A percentile compares a stretch with the other conserved stretches of the same genome.
Evolutionary conservation across 2,329 filamentous ascomycete species (phyloP).

Genomic region (Claviceps digitariae): DNA sequence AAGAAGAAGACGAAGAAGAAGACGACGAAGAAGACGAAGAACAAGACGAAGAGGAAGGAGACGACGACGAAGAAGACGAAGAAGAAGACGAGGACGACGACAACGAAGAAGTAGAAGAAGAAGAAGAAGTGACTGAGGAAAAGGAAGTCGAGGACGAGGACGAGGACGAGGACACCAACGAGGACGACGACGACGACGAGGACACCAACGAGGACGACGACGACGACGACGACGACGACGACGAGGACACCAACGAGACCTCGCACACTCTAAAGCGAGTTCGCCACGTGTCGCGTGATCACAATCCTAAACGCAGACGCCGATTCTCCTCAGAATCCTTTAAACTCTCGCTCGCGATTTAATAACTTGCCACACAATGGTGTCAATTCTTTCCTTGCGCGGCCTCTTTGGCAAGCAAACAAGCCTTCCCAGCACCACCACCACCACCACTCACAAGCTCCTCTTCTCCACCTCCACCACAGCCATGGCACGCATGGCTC

Average conservation of each 20-base stretch:
- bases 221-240: not conserved
- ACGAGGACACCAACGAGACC: not conserved
- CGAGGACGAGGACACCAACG: not conserved
- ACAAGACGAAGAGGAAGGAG: not conserved
- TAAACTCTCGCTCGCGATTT: not conserved
- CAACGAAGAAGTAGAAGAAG: not conserved
- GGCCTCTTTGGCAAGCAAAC: slow-evolving; percentile 16
- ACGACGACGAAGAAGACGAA: not conserved
- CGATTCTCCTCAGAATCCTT: not conserved
- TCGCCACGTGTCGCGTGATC: not conserved
- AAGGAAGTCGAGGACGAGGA: not conserved
- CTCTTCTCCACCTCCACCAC: slow-evolving; percentile 20
- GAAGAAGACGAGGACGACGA: not conserved
- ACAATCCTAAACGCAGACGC: not conserved
- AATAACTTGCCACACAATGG: slow-evolving; percentile 9
- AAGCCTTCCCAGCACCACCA: slow-evolving; percentile 3
- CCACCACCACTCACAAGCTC: slow-evolving; percentile 10
- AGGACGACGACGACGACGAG: not conserved
- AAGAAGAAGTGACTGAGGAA: not conserved
- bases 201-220: not conserved
- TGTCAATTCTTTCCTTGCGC: slow-evolving; percentile 16
- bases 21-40: not conserved
- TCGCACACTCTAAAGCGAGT: not conserved
- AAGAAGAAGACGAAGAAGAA: not conserved
- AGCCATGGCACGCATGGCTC: slow-evolving; percentile 17